Percentiles rank a stretch among this genome's conserved stretches.
phyloP scores from a whole-genome alignment of 257 asterid species.

The Cinchona pubescens region DNA sequence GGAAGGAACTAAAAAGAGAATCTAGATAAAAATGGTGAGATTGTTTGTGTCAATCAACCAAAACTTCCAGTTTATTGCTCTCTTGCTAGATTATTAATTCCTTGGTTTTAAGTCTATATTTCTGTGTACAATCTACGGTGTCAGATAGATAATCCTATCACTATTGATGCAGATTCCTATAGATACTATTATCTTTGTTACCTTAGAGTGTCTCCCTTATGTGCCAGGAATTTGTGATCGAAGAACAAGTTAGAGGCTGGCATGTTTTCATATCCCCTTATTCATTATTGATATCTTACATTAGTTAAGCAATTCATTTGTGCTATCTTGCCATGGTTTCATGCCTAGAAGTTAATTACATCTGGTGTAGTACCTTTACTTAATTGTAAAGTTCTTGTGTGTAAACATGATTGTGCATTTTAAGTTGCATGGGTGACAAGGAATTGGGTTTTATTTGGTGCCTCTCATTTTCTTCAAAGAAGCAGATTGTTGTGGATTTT shows the following conservation, averaged over 20 bases:
- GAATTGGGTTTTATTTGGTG: background rate
- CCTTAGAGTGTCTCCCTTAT: slow-evolving; percentile 47
- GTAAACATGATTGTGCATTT: background rate
- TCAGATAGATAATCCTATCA: slow-evolving; percentile 48
- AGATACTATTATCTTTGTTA: slow-evolving; percentile 32
- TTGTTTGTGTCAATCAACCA: background rate
- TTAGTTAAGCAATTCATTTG: background rate
- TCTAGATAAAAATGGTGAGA: too few species aligned
- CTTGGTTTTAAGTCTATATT: slow-evolving; percentile 14
- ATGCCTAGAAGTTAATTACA: background rate
- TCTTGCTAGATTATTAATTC: background rate
- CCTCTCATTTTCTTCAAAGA: background rate
- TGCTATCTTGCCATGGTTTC: slow-evolving; percentile 5
- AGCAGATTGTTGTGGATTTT: background rate
- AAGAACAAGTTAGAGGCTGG: slow-evolving; percentile 52
- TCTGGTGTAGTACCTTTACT: background rate
- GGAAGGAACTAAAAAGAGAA: too few species aligned
- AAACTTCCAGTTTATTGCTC: background rate
- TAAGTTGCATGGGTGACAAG: background rate
- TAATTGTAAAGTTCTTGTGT: background rate
- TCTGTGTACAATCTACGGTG: slow-evolving; percentile 26
- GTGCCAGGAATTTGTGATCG: slow-evolving; percentile 52
- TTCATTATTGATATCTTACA: background rate
- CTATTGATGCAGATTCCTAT: slow-evolving; percentile 42
- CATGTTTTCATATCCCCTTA: background rate